Base-by-base conservation (phyloP, 2,329 filamentous ascomycete species). In the Sporothrix dimorphospora region DNA sequence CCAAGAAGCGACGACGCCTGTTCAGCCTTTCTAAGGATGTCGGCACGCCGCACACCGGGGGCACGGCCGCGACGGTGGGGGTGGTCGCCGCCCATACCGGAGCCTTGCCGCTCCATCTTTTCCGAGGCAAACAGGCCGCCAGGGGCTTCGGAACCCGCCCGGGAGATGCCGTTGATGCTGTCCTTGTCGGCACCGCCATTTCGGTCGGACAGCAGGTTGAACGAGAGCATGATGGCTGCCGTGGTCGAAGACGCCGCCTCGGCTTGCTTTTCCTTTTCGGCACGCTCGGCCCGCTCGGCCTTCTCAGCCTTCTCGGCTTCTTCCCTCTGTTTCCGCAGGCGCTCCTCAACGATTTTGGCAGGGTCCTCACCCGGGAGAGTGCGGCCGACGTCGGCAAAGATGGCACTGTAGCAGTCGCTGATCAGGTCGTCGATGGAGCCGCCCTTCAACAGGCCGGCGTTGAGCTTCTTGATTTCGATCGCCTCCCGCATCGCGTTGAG, bases 351-450 rank as follows among this genome's bases (percentile, higher is more conserved):
- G 71, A 84, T 80, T 72, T 81, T 79, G 73, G 84, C 81, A 27
- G 86, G 82, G 61, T 85, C 81, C n/a, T 81, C 79, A 38, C 84
- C 83, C 0, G 87, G 86, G 2, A 94, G 81, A 3, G 84, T 85
- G 55, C 87, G 87, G 1, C 89, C 89, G 66, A 94, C 83, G 40
- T 91, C 88, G 21, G 87, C 85, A 78, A 93, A 96, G 19, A 97
- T 84, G 66, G 89, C 86, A 0, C 93, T 92, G 80, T 97, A 99
- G 66, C 92, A 90, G 81, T 99, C 96, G 27, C 91, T 92, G 75
- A 98, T 92, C n/a, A 98, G 86, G 78, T 99, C 96, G 77, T 99
- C 96, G 59, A 98, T 95, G 11, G 91, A 86, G 0, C 90, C 88
- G 0, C 91, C 88, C 81, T 97, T 98, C 88, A 97, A 96, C 8